Percentiles rank a stretch among this genome's conserved stretches.
Evolutionary conservation across 2,329 filamentous ascomycete species (phyloP).

Genomic region (Ceratocystis albifundus): DNA sequence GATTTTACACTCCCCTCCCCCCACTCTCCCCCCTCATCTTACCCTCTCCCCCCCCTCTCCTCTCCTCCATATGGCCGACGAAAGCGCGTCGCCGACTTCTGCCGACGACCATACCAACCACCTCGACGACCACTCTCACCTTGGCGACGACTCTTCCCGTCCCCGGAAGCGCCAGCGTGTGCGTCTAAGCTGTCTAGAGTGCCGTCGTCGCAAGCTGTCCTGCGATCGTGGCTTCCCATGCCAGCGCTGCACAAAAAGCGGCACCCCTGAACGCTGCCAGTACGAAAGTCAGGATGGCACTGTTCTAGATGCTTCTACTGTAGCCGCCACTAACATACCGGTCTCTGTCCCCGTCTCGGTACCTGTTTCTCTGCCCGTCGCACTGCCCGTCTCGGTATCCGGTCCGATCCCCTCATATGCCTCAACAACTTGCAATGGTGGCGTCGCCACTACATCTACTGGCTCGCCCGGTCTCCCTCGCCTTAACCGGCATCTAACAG

Average conservation of each 20-base stretch:
- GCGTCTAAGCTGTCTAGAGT: constrained; percentile 49
- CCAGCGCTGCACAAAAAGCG: constrained; percentile 51
- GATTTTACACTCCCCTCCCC: neutral
- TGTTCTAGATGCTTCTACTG: constrained; percentile 35
- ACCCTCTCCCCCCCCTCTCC: neutral
- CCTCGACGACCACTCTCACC: neutral
- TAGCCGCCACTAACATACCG: constrained; percentile 27
- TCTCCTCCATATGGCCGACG: constrained; percentile 16
- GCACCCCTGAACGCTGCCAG: constrained; percentile 47
- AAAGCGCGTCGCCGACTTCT: constrained; percentile 19
- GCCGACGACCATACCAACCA: constrained; percentile 1
- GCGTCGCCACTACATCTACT: neutral
- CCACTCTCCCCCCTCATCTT: neutral
- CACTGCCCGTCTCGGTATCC: neutral
- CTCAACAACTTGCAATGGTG: neutral
- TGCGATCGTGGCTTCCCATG: constrained; percentile 52
- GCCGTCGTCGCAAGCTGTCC: constrained; percentile 48
- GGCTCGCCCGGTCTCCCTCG: constrained; percentile 36
- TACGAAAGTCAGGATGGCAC: constrained; percentile 47
- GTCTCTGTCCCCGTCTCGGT: neutral
- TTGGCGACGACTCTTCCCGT: constrained; percentile 26
- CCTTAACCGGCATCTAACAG: constrained; percentile 29
- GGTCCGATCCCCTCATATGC: neutral
- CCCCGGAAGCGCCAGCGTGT: constrained; percentile 49
- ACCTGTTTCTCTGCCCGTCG: neutral